Evolutionary conservation across 2,329 filamentous ascomycete genomes (phyloP), one percentile per base, ranked within the genome.

Genomic region (Ophiostoma angusticollis): DNA sequence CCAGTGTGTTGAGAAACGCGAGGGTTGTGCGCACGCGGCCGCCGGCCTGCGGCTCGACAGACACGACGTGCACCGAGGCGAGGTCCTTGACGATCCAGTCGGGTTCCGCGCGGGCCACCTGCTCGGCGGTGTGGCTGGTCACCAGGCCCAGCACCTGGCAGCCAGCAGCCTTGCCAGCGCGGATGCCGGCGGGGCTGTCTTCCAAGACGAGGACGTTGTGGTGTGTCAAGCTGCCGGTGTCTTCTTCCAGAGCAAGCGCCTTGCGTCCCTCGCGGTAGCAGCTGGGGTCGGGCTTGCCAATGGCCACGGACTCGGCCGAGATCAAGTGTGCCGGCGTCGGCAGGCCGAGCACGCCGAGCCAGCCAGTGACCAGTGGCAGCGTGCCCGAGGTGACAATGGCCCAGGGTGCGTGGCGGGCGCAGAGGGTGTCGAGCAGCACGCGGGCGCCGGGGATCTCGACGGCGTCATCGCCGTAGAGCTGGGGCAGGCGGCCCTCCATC

Each of bases 61-160:
- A 65, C 44, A 74, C 61, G 50, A 93, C 62, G 49, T 61, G 73
- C 45, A 93, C 74, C 47, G 81, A 86, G 41, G 69, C 65, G 61
- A 94, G 66, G 60, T 95, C 84, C 58, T 68, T 67, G 41, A 94
- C 79, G 37, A 94, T 76, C 78, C 83, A 93, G 63, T 94, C 85
- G 31, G 87, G 84, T n/a, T 74, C 79, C 5, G 85, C 84, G 33
- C 70, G 73, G 44, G 68, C 62, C 35, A 93, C 69, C 61, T 87
- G 74, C 50, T 77, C 74, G 32, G 79, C 64, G 19, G 72, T 75
- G 61, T 94, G 87, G 53, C 84, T 93, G 39, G 86, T 94, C 40
- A 82, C 74, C 39, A 95, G 62, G n/a, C 78, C 87, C 32, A 93
- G 62, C 11, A 94, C 87, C 54, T 73, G 78, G 63, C 82, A 94